Evolutionary conservation across 2,329 filamentous ascomycete species (phyloP).

Genomic region (Aspergillus sp.): DNA sequence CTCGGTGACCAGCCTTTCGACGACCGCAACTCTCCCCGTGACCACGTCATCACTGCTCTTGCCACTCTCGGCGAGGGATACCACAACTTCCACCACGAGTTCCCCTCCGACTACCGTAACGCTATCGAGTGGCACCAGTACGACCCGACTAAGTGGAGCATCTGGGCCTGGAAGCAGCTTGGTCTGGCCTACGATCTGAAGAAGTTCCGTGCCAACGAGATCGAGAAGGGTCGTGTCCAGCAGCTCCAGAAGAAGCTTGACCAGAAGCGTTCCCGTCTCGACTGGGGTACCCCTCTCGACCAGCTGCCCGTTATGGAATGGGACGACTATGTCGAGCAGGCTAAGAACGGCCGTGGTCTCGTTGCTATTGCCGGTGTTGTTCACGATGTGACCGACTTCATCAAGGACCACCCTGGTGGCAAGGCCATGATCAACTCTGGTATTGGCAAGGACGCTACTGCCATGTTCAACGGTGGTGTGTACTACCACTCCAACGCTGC

Average conservation of each 20-base stretch:
- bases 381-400: conserved; percentile 80
- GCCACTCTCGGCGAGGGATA: conserved; percentile 87
- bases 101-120: conserved; percentile 90
- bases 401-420: conserved; percentile 87
- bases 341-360: conserved; percentile 75
- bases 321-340: conserved; percentile 79
- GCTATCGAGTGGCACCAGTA: conserved; percentile 91
- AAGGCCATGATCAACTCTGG: conserved; percentile 81
- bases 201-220: conserved; percentile 88
- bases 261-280: conserved; percentile 76
- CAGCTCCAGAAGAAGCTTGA: conserved; percentile 92
- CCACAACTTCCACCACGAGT: conserved; percentile 96
- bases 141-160: conserved; percentile 88
- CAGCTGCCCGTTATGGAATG: conserved; percentile 82
- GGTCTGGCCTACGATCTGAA: conserved; percentile 85
- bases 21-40: conserved; percentile 86
- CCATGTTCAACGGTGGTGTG: conserved; percentile 89
- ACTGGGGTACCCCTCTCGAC: conserved; percentile 85
- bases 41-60: conserved; percentile 82
- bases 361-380: conserved; percentile 80
- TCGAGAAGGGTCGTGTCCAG: conserved; percentile 87
- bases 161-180: conserved; percentile 80
- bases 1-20: conserved; percentile 91
- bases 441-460: conserved; percentile 83
- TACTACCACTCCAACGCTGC: conserved; percentile 89